A percentile compares a stretch with the other conserved stretches of the same genome.
These are phyloP conservation scores for Patellaria atrata DNA, from an alignment of 495 filamentous ascomycete species.

Conservation along the genomic window DNA sequence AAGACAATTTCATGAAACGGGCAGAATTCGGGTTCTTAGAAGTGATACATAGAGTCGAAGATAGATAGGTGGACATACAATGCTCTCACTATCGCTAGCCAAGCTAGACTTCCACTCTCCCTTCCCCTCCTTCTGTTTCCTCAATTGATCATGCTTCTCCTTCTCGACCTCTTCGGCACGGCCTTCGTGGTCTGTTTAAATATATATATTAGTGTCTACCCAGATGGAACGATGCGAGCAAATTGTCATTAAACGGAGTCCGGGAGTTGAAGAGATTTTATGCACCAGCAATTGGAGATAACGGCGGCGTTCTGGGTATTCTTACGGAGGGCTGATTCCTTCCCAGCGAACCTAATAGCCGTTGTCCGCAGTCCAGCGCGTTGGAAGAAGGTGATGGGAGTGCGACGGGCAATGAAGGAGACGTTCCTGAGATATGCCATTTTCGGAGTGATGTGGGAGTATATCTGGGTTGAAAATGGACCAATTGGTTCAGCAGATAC, in stretches of 20 bases:
- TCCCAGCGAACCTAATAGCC: neutral
- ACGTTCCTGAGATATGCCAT: neutral
- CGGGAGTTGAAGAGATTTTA: too few relatives aligned
- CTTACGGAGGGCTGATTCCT: constrained; percentile 1
- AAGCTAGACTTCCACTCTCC: constrained; percentile 70
- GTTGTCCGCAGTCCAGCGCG: neutral
- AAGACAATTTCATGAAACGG: neutral
- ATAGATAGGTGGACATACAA: constrained; percentile 35
- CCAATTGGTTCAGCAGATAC: too few relatives aligned
- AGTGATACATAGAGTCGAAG: constrained; percentile 1
- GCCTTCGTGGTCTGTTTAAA: constrained; percentile 23
- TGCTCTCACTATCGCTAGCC: constrained; percentile 66
- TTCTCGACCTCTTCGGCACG: constrained; percentile 39
- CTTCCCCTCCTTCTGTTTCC: constrained; percentile 58
- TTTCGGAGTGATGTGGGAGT: too few relatives aligned
- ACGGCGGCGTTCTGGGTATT: too few relatives aligned
- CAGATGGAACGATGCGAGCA: too few relatives aligned
- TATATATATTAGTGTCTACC: too few relatives aligned
- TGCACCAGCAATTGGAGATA: too few relatives aligned
- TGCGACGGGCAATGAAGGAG: neutral
- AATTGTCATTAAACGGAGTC: too few relatives aligned
- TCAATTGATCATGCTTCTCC: constrained; percentile 57
- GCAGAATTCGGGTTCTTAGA: neutral
- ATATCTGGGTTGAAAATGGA: too few relatives aligned
- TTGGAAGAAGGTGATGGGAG: neutral